phyloP scores from a whole-genome alignment of 768 basidiomycete genomes.

The Amanita muscaria region DNA sequence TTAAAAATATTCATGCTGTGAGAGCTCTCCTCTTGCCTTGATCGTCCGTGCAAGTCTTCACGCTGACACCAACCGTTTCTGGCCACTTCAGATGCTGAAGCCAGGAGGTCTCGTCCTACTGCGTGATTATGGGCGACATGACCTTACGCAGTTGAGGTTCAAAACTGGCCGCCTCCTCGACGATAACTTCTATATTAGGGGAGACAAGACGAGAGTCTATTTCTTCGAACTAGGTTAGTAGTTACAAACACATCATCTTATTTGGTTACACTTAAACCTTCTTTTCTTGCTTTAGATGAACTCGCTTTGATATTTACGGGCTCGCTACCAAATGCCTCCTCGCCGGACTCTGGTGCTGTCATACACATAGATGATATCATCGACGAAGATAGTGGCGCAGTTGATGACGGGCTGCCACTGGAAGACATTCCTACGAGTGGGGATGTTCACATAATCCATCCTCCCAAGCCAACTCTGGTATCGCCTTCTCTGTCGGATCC shows the following conservation, averaged over 20 bases:
- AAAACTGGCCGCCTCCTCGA: conserved; percentile 80
- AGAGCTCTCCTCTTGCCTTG: conserved; percentile 12
- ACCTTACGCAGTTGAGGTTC: conserved; percentile 92
- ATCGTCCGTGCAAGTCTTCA: no score
- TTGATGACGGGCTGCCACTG: no score
- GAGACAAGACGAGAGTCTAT: conserved; percentile 95
- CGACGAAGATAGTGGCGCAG: conserved; percentile 24
- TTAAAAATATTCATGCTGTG: conserved; percentile 74
- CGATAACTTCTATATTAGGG: conserved; percentile 92
- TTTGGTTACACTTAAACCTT: background rate
- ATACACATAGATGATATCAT: conserved; percentile 22
- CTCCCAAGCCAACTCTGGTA: no score
- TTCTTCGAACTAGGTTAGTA: conserved; percentile 81
- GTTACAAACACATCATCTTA: background rate
- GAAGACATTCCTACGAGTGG: no score
- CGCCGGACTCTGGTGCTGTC: conserved; percentile 17
- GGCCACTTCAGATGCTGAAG: conserved; percentile 68
- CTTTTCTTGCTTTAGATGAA: conserved; percentile 50
- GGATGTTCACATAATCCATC: no score
- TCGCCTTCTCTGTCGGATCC: conserved; percentile 1
- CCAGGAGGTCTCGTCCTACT: conserved; percentile 79
- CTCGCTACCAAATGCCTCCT: conserved; percentile 27
- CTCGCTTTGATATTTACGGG: conserved; percentile 77
- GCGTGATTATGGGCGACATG: conserved; percentile 92
- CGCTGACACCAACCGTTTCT: background rate